Percentiles rank a stretch among this genome's conserved stretches.
Conservation (phyloP, 495 filamentous ascomycete species). For the Aspergillus saccharolyticus region DNA sequence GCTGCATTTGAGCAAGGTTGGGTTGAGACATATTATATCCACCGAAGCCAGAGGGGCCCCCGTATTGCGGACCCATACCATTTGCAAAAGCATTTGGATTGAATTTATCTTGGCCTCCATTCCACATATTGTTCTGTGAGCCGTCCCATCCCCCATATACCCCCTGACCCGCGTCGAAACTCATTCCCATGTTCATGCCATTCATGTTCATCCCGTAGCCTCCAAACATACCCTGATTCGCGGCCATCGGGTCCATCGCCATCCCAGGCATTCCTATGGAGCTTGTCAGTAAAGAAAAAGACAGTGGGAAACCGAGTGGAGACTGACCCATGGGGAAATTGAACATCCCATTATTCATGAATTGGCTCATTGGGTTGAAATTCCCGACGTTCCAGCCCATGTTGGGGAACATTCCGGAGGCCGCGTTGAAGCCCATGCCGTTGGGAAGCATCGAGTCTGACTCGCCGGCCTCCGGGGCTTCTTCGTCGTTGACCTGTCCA, state of each 20-base stretch:
- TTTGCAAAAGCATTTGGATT: constrained; percentile 67
- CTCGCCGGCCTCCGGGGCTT: constrained; percentile 13
- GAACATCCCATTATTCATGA: constrained; percentile 71
- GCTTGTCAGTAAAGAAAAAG: constrained; percentile 12
- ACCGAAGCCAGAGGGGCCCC: constrained; percentile 73
- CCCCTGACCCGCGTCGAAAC: constrained; percentile 61
- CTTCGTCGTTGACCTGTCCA: constrained; percentile 22
- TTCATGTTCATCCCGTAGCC: constrained; percentile 89
- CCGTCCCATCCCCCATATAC: constrained; percentile 63
- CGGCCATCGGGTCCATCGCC: constrained; percentile 84
- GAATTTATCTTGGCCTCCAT: constrained; percentile 65
- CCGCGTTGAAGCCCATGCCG: constrained; percentile 25
- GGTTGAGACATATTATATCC: constrained; percentile 63
- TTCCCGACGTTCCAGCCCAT: constrained; percentile 62
- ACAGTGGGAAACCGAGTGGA: neutral
- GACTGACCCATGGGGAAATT: constrained; percentile 79
- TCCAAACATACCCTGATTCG: constrained; percentile 82
- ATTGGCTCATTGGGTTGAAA: constrained; percentile 69
- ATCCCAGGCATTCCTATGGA: constrained; percentile 67
- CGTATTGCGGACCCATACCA: constrained; percentile 81
- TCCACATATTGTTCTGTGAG: constrained; percentile 60
- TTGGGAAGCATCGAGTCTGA: constrained; percentile 21
- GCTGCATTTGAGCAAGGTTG: constrained; percentile 52
- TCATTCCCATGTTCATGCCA: constrained; percentile 79
- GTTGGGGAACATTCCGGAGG: constrained; percentile 48